These are phyloP conservation scores for Leishmania martiniquensis DNA, from an alignment of 208 protist genomes.

Conservation along the genomic window DNA sequence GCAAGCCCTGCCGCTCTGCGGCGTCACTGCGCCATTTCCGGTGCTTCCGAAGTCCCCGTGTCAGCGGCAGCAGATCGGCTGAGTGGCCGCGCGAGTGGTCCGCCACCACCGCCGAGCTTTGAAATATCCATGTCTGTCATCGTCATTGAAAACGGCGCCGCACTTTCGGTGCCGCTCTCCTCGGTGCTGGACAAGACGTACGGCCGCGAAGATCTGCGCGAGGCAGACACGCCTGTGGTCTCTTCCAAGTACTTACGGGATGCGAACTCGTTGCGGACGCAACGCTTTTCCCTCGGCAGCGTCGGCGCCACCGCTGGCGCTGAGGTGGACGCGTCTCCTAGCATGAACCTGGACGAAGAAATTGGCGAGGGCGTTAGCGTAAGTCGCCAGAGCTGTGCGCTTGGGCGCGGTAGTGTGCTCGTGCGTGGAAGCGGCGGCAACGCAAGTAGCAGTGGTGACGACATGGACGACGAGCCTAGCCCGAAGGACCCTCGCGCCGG, in stretches of 20 bases:
- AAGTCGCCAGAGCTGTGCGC: constrained; percentile 7
- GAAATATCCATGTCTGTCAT: constrained; percentile 86
- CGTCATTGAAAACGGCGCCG: constrained; percentile 87
- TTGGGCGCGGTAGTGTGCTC: constrained; percentile 27
- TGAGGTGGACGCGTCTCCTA: constrained; percentile 31
- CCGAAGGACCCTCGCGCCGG: constrained; percentile 40
- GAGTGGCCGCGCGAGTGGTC: constrained; percentile 28
- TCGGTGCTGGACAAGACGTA: constrained; percentile 84
- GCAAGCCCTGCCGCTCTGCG: constrained; percentile 13
- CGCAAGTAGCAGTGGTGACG: constrained; percentile 1
- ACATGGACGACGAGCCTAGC: constrained; percentile 40
- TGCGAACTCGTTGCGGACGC: constrained; percentile 43
- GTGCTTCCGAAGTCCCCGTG: constrained; percentile 13
- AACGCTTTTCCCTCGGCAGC: constrained; percentile 62
- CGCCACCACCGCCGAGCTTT: constrained; percentile 38
- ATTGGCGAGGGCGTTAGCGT: constrained; percentile 21
- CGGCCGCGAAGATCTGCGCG: constrained; percentile 68
- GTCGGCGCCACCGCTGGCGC: not conserved
- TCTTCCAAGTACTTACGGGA: constrained; percentile 59
- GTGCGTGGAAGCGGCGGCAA: constrained; percentile 11
- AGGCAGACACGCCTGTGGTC: constrained; percentile 87
- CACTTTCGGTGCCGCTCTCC: constrained; percentile 72
- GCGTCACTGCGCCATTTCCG: constrained; percentile 14
- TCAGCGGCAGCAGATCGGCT: constrained; percentile 38
- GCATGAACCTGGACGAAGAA: constrained; percentile 48